phyloP scores from a whole-genome alignment of 2,329 filamentous ascomycete genomes.

The Cercospora nicotianae region DNA sequence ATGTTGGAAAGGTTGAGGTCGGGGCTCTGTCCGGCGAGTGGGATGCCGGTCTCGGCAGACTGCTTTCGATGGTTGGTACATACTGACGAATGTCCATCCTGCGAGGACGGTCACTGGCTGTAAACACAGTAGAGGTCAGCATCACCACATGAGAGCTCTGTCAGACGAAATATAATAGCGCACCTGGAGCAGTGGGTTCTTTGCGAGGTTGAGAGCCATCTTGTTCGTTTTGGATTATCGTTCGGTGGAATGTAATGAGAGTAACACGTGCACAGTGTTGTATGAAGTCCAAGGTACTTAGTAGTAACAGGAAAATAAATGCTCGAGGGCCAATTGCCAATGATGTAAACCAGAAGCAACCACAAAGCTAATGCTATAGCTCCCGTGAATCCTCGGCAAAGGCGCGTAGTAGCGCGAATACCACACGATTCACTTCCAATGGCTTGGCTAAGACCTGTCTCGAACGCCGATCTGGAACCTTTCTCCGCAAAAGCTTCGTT shows the following conservation, averaged over 20 bases:
- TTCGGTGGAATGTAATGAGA: not conserved
- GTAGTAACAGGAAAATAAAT: not conserved
- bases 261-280: not conserved
- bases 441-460: not conserved
- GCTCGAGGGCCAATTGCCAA: not conserved
- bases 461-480: not conserved
- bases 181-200: conserved; percentile 2
- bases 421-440: conserved; percentile 3
- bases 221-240: not conserved
- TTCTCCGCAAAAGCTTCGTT: conserved; percentile 5
- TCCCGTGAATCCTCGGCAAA: not conserved
- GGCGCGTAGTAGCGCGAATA: not conserved
- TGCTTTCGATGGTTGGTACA: not conserved
- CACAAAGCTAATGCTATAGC: not conserved
- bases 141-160: not conserved
- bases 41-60: not conserved
- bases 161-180: not conserved
- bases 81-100: conserved; percentile 8
- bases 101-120: conserved; percentile 5
- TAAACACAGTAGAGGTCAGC: not conserved
- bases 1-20: not conserved
- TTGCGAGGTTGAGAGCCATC: conserved; percentile 5
- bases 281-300: not conserved
- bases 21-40: not conserved
- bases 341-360: conserved; percentile 6